Conservation (phyloP, 768 basidiomycete genomes). For the Kwoniella europaea region DNA sequence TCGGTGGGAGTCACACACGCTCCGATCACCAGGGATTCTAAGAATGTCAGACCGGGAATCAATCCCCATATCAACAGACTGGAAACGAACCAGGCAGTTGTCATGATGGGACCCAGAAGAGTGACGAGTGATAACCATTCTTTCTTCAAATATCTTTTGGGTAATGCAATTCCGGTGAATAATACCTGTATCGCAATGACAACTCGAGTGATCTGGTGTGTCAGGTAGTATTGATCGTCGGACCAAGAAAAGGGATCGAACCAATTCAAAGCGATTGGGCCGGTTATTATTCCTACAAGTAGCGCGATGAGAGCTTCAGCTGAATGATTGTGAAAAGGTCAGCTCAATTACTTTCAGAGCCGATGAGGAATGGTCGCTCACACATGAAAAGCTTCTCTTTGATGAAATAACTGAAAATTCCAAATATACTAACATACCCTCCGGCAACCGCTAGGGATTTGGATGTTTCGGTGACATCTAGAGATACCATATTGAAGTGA, state of each 20-base stretch:
- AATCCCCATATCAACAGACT: slow-evolving; percentile 58
- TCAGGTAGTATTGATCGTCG: slow-evolving; percentile 35
- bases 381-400: slow-evolving; percentile 59
- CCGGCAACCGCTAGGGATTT: slow-evolving; percentile 53
- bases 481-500: slow-evolving; percentile 44
- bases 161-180: slow-evolving; percentile 52
- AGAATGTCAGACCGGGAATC: slow-evolving; percentile 58
- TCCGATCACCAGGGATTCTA: slow-evolving; percentile 58
- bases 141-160: slow-evolving; percentile 58
- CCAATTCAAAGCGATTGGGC: slow-evolving; percentile 56
- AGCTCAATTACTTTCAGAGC: neutral
- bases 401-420: slow-evolving; percentile 56
- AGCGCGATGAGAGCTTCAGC: slow-evolving; percentile 51
- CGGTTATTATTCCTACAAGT: slow-evolving; percentile 55
- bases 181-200: slow-evolving; percentile 60
- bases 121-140: slow-evolving; percentile 56
- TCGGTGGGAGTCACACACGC: slow-evolving; percentile 61
- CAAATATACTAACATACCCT: slow-evolving; percentile 49
- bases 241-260: slow-evolving; percentile 58
- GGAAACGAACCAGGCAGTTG: slow-evolving; percentile 59
- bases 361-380: slow-evolving; percentile 12
- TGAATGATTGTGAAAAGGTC: slow-evolving; percentile 2
- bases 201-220: slow-evolving; percentile 55
- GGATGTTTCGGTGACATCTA: slow-evolving; percentile 56
- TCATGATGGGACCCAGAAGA: slow-evolving; percentile 60